Conservation (phyloP, 2,329 filamentous ascomycete genomes). For the Torrubiellomyces zombiae region DNA sequence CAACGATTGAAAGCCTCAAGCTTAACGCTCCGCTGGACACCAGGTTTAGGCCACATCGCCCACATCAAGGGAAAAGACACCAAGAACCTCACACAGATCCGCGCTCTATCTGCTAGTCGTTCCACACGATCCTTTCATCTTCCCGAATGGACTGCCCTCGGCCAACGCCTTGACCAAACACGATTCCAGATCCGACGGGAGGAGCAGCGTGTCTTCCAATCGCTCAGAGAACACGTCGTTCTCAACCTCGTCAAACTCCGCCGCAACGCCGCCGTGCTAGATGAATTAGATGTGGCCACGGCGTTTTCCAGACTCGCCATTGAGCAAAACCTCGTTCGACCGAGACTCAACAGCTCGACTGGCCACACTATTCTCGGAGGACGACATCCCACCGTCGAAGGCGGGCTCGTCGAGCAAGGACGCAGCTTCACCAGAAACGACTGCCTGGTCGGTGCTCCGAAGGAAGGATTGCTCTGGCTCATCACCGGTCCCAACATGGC, state of each 20-base stretch:
- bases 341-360: conserved; percentile 47
- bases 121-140: conserved; percentile 74
- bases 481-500: conserved; percentile 93
- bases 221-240: conserved; percentile 61
- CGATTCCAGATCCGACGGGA: conserved; percentile 67
- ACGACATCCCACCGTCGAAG: conserved; percentile 82
- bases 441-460: conserved; percentile 57
- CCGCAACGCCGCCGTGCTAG: conserved; percentile 77
- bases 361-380: conserved; percentile 68
- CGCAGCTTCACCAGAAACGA: conserved; percentile 74
- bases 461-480: conserved; percentile 46
- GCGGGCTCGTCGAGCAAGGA: conserved; percentile 62
- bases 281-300: conserved; percentile 81
- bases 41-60: conserved; percentile 75
- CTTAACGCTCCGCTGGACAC: conserved; percentile 71
- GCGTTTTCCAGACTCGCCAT: conserved; percentile 67
- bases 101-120: conserved; percentile 57
- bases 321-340: conserved; percentile 59
- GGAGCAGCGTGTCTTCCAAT: conserved; percentile 64
- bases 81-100: conserved; percentile 15
- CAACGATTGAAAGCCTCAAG: conserved; percentile 42
- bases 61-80: conserved; percentile 75
- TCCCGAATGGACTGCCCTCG: conserved; percentile 69
- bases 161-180: conserved; percentile 60
- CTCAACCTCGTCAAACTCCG: conserved; percentile 70